Percentiles rank a stretch among this genome's conserved stretches.
These are phyloP conservation scores for Stentor roeselii DNA, from an alignment of 73 alveolate genomes.

Conservation along the genomic window DNA sequence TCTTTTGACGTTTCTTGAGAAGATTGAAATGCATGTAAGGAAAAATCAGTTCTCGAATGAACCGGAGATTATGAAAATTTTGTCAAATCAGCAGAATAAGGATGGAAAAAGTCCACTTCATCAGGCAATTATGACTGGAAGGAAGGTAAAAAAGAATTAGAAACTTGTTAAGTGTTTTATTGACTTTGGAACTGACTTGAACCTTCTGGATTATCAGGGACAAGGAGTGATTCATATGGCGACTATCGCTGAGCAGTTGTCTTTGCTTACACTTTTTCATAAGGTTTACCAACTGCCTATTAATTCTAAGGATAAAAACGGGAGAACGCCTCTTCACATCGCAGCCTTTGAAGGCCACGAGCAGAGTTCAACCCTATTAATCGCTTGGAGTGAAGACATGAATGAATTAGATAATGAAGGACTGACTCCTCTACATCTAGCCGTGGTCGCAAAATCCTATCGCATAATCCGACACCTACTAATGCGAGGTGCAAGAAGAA, in stretches of 20 bases:
- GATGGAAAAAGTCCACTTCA: slow-evolving; percentile 25
- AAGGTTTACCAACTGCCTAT: not conserved
- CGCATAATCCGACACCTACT: slow-evolving; percentile 17
- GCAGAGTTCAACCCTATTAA: not conserved
- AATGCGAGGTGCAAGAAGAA: slow-evolving; percentile 27
- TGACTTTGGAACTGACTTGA: not conserved
- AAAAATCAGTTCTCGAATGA: not conserved
- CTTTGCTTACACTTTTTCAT: slow-evolving; percentile 14
- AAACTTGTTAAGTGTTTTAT: not conserved
- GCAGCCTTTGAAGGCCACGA: slow-evolving; percentile 25
- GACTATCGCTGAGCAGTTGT: not conserved
- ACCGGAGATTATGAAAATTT: not conserved
- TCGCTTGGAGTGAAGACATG: slow-evolving; percentile 24
- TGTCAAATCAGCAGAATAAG: not conserved
- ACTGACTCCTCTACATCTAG: slow-evolving; percentile 25
- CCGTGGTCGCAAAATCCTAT: not conserved
- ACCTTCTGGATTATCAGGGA: not conserved
- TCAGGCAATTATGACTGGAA: slow-evolving; percentile 7
- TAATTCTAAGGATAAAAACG: slow-evolving; percentile 1
- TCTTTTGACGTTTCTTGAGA: not conserved
- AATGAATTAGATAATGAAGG: slow-evolving; percentile 27
- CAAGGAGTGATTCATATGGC: slow-evolving; percentile 27
- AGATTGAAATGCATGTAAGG: not conserved
- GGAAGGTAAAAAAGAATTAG: not conserved
- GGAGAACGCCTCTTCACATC: slow-evolving; percentile 26